A percentile compares a stretch with the other conserved stretches of the same genome.
phyloP scores from a whole-genome alignment of 495 filamentous ascomycete genomes.

The Hypoxylon cercidicola region DNA sequence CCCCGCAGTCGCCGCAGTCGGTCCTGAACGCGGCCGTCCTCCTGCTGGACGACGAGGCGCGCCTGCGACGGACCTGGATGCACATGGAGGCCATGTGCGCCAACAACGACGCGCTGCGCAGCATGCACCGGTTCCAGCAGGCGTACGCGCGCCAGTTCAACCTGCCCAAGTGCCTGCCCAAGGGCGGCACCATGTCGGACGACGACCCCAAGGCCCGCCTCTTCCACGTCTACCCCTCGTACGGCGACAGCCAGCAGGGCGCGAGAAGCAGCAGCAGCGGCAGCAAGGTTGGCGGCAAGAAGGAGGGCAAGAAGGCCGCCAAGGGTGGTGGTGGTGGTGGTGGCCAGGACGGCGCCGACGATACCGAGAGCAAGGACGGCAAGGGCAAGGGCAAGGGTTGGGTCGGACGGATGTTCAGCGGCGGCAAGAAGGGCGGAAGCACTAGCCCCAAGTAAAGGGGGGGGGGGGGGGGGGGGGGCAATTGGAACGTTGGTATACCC shows the following conservation, averaged over 20 bases:
- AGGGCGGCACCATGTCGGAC: constrained; percentile 23
- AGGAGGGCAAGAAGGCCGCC: constrained; percentile 30
- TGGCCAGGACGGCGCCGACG: too few relatives aligned
- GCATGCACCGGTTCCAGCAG: constrained; percentile 59
- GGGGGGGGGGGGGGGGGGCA: too few relatives aligned
- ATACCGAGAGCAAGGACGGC: not conserved
- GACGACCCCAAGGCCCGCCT: not conserved
- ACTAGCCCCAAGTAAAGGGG: too few relatives aligned
- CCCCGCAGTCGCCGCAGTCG: not conserved
- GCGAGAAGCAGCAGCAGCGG: too few relatives aligned
- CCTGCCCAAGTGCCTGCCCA: constrained; percentile 43
- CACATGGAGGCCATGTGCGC: constrained; percentile 59
- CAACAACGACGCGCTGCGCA: constrained; percentile 60
- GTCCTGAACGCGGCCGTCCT: constrained; percentile 9
- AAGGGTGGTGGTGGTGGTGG: too few relatives aligned
- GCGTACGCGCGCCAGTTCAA: constrained; percentile 51
- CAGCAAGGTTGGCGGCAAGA: constrained; percentile 38
- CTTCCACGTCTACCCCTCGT: not conserved
- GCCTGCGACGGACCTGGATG: constrained; percentile 58
- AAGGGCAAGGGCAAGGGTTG: constrained; percentile 25
- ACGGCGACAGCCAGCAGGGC: too few relatives aligned
- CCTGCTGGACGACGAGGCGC: constrained; percentile 54
- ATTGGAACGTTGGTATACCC: too few relatives aligned
- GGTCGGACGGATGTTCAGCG: constrained; percentile 34
- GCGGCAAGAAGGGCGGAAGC: constrained; percentile 1